Conservation (phyloP, 441 rosid species). For the Daphne laureola region DNA sequence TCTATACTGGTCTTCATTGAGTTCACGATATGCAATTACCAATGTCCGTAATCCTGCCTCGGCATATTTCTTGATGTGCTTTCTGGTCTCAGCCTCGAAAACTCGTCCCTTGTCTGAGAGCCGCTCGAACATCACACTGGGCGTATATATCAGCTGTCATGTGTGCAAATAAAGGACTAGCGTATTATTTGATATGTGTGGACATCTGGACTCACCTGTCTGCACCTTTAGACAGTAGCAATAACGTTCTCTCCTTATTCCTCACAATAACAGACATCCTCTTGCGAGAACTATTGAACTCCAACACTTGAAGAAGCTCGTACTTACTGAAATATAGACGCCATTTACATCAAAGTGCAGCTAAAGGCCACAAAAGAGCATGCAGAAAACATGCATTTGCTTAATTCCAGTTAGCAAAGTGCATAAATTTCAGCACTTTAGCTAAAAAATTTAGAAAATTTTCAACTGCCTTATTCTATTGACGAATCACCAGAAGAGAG, state of each 20-base stretch:
- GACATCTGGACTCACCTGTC: slow-evolving; percentile 50
- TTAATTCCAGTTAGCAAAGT: too few species aligned
- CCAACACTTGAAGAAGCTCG: slow-evolving; percentile 64
- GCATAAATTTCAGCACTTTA: too few species aligned
- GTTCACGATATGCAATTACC: slow-evolving; percentile 70
- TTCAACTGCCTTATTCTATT: too few species aligned
- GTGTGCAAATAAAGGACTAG: slow-evolving; percentile 9
- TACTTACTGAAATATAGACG: slow-evolving; percentile 35
- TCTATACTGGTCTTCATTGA: slow-evolving; percentile 47
- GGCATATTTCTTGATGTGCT: slow-evolving; percentile 56
- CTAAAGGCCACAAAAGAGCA: background rate
- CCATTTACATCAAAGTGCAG: slow-evolving; percentile 7
- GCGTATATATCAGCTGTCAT: slow-evolving; percentile 12
- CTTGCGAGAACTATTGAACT: slow-evolving; percentile 83
- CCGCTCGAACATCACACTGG: slow-evolving; percentile 81
- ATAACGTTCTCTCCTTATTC: slow-evolving; percentile 39
- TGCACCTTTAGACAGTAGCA: slow-evolving; percentile 84
- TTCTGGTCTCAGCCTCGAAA: slow-evolving; percentile 51
- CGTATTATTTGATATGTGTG: slow-evolving; percentile 8
- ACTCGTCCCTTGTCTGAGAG: slow-evolving; percentile 44
- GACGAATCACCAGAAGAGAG: too few species aligned
- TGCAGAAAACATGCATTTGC: too few species aligned
- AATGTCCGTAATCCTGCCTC: slow-evolving; percentile 82
- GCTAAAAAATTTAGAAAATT: too few species aligned
- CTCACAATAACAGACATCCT: slow-evolving; percentile 88